Evolutionary conservation across 2,329 filamentous ascomycete species (phyloP).

Genomic region (Fusarium anguioides): DNA sequence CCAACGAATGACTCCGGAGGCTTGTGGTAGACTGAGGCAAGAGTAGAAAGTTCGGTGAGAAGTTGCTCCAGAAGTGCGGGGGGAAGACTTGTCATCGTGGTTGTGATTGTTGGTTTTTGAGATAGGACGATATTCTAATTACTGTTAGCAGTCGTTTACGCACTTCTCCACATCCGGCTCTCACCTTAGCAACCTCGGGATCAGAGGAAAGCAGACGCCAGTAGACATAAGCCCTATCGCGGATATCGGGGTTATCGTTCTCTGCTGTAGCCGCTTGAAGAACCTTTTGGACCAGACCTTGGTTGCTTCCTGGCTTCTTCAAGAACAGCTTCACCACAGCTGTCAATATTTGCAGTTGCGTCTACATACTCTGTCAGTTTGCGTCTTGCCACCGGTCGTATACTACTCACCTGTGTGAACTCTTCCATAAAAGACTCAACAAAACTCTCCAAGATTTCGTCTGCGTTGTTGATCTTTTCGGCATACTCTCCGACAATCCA

Average conservation of each 20-base stretch:
- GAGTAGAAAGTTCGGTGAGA: constrained; percentile 89
- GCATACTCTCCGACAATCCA: constrained; percentile 99
- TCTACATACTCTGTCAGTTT: constrained; percentile 61
- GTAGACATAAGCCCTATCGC: constrained; percentile 97
- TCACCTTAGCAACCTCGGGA: constrained; percentile 85
- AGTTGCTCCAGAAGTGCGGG: constrained; percentile 86
- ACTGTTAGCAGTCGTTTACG: neutral
- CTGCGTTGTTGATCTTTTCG: constrained; percentile 99
- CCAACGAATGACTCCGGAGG: constrained; percentile 98
- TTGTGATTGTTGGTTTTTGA: constrained; percentile 92
- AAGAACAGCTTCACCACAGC: constrained; percentile 97
- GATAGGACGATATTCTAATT: constrained; percentile 83
- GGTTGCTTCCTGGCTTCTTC: constrained; percentile 93
- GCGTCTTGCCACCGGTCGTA: neutral
- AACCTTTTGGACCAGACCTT: constrained; percentile 92
- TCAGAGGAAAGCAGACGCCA: constrained; percentile 96
- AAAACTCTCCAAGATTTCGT: constrained; percentile 89
- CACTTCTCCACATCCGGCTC: constrained; percentile 13
- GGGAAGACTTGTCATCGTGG: constrained; percentile 91
- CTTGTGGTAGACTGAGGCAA: constrained; percentile 98
- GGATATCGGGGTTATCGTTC: constrained; percentile 97
- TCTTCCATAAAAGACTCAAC: constrained; percentile 96
- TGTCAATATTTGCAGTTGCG: constrained; percentile 97
- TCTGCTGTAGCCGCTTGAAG: constrained; percentile 92
- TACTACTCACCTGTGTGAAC: constrained; percentile 80